A percentile compares a stretch with the other conserved stretches of the same genome.
These are phyloP conservation scores for Ambrosiella xylebori DNA, from an alignment of 2,329 filamentous ascomycete genomes.

Conservation along the genomic window DNA sequence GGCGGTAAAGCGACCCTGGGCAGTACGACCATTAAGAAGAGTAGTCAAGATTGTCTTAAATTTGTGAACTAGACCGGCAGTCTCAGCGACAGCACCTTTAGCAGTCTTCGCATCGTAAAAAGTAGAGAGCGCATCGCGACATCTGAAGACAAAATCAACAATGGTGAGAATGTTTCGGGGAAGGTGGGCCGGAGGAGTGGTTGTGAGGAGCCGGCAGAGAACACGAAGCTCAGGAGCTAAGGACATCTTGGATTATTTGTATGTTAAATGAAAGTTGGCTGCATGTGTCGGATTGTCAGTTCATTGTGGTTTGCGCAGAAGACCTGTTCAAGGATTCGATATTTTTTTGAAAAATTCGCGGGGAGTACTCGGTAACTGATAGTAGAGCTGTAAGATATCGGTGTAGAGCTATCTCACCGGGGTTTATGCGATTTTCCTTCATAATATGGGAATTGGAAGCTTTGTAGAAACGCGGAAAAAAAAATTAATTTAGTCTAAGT, in stretches of 20 bases:
- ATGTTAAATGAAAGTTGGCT: not conserved
- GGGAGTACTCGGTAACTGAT: not conserved
- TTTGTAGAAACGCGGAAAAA: not conserved
- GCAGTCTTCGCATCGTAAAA: constrained; percentile 39
- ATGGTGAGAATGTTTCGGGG: constrained; percentile 57
- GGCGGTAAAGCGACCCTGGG: constrained; percentile 61
- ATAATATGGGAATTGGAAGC: not conserved
- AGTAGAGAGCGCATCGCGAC: constrained; percentile 43
- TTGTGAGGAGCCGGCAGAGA: constrained; percentile 52
- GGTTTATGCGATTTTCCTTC: too few relatives aligned
- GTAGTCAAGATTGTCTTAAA: constrained; percentile 63
- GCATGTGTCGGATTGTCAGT: too few relatives aligned
- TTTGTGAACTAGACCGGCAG: constrained; percentile 58
- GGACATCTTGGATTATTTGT: constrained; percentile 18
- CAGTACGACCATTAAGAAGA: constrained; percentile 57
- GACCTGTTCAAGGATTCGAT: too few relatives aligned
- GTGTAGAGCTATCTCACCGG: not conserved
- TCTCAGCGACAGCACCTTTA: constrained; percentile 46
- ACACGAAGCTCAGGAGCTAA: constrained; percentile 42
- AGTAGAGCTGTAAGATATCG: not conserved
- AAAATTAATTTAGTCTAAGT: not conserved
- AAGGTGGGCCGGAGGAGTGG: constrained; percentile 54
- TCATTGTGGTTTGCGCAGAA: too few relatives aligned
- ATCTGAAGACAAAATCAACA: constrained; percentile 39
- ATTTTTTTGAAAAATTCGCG: not conserved